Conservation (phyloP, 495 filamentous ascomycete genomes). For the Cryomyces antarcticus region DNA sequence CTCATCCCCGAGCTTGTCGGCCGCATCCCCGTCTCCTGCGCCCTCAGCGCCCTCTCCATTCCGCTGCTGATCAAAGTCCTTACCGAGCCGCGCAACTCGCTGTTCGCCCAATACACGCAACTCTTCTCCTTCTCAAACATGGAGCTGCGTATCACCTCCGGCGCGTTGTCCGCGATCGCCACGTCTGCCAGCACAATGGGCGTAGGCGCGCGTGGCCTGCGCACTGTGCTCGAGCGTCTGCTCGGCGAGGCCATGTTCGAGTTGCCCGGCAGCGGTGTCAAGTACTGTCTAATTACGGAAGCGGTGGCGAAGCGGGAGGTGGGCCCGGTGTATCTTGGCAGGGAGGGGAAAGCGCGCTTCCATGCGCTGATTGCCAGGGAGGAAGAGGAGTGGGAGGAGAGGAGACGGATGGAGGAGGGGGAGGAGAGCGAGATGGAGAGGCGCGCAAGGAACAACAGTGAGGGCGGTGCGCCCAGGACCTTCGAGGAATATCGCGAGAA, state of each 20-base stretch:
- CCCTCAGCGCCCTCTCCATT: conserved; percentile 61
- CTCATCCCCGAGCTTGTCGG: conserved; percentile 92
- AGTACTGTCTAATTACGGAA: conserved; percentile 56
- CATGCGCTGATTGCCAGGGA: conserved; percentile 36
- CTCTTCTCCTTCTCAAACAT: conserved; percentile 70
- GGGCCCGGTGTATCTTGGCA: conserved; percentile 37
- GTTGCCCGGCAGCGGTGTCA: conserved; percentile 37
- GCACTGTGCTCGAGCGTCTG: conserved; percentile 76
- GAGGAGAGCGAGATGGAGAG: conserved; percentile 7
- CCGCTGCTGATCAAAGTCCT: conserved; percentile 67
- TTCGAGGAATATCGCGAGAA: conserved; percentile 36
- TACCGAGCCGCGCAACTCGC: conserved; percentile 74
- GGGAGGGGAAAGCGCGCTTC: conserved; percentile 39
- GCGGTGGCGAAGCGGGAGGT: conserved; percentile 44
- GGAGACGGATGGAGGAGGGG: conserved; percentile 13
- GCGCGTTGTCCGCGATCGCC: conserved; percentile 61
- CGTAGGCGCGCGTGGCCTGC: conserved; percentile 70
- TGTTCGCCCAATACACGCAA: conserved; percentile 67
- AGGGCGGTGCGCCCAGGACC: conserved; percentile 14
- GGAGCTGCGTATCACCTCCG: conserved; percentile 63
- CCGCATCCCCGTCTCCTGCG: conserved; percentile 69
- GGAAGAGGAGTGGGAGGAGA: conserved; percentile 42
- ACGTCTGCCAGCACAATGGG: conserved; percentile 51
- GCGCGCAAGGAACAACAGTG: conserved; percentile 4
- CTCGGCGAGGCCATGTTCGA: conserved; percentile 85